A percentile compares a stretch with the other conserved stretches of the same genome.
Evolutionary conservation across 331 rosid genomes (phyloP).

Genomic region (Quercus phellos): DNA sequence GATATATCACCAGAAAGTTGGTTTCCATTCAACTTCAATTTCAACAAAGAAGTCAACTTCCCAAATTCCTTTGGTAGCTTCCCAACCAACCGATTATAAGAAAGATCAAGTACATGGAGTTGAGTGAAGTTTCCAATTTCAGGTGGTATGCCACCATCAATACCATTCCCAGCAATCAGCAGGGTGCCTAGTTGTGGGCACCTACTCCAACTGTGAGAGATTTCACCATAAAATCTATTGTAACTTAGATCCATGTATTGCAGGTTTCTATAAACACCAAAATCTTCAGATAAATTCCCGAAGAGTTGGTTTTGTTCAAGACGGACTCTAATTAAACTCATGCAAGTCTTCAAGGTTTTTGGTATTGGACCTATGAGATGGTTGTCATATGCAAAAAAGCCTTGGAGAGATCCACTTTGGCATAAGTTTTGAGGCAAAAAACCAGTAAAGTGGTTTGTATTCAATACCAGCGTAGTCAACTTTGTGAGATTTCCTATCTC

Average conservation of each 20-base stretch:
- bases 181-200: not conserved
- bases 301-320: not conserved
- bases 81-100: conserved; percentile 9
- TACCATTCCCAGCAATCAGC: not conserved
- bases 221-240: not conserved
- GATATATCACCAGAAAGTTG: not conserved
- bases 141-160: not conserved
- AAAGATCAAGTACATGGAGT: not conserved
- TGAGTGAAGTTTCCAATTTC: not conserved
- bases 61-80: conserved; percentile 5
- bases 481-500: not conserved
- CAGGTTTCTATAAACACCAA: not conserved
- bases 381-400: not conserved
- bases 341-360: not conserved
- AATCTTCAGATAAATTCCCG: not conserved
- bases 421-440: not conserved
- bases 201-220: not conserved
- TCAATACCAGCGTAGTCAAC: rapidly evolving
- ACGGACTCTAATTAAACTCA: too few species aligned
- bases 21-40: not conserved
- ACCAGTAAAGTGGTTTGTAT: not conserved
- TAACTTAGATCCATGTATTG: not conserved
- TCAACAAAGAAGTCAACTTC: not conserved
- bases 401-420: not conserved
- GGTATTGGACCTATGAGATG: not conserved